phyloP scores from a whole-genome alignment of 495 filamentous ascomycete genomes.

The Hypoxylon lenormandii region DNA sequence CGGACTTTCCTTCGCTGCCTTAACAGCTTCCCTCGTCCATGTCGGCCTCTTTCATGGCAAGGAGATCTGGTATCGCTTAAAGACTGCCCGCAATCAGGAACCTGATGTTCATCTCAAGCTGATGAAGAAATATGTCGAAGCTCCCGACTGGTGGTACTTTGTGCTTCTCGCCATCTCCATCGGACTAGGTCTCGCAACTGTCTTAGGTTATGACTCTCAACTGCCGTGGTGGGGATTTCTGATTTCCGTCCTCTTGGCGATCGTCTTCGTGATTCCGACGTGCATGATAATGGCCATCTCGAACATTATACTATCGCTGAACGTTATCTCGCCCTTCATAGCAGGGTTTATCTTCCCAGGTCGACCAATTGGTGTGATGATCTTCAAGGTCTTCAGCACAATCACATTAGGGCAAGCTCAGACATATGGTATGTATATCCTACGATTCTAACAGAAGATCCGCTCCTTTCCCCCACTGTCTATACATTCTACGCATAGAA shows the following conservation, averaged over 20 bases:
- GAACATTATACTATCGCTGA: slow-evolving; percentile 67
- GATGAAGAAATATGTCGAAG: slow-evolving; percentile 69
- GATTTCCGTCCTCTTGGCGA: slow-evolving; percentile 62
- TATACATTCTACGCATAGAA: background rate
- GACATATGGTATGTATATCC: slow-evolving; percentile 50
- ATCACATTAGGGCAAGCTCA: slow-evolving; percentile 69
- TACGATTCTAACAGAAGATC: background rate
- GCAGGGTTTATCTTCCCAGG: slow-evolving; percentile 74
- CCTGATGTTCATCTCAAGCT: slow-evolving; percentile 73
- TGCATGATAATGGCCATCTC: slow-evolving; percentile 67
- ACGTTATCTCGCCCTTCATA: slow-evolving; percentile 73
- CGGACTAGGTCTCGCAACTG: slow-evolving; percentile 65
- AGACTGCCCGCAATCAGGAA: slow-evolving; percentile 62
- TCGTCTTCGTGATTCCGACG: slow-evolving; percentile 65
- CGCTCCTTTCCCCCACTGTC: background rate
- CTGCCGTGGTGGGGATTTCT: slow-evolving; percentile 63
- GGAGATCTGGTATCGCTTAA: slow-evolving; percentile 66
- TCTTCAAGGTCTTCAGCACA: slow-evolving; percentile 73
- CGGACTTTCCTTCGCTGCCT: slow-evolving; percentile 70
- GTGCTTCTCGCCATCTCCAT: slow-evolving; percentile 62
- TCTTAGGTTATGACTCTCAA: slow-evolving; percentile 65
- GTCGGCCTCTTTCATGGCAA: slow-evolving; percentile 67
- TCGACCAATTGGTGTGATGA: slow-evolving; percentile 71
- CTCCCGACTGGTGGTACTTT: slow-evolving; percentile 74
- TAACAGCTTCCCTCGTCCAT: slow-evolving; percentile 68